Evolutionary conservation across 495 filamentous ascomycete genomes (phyloP).

Genomic region (Neurospora terricola): DNA sequence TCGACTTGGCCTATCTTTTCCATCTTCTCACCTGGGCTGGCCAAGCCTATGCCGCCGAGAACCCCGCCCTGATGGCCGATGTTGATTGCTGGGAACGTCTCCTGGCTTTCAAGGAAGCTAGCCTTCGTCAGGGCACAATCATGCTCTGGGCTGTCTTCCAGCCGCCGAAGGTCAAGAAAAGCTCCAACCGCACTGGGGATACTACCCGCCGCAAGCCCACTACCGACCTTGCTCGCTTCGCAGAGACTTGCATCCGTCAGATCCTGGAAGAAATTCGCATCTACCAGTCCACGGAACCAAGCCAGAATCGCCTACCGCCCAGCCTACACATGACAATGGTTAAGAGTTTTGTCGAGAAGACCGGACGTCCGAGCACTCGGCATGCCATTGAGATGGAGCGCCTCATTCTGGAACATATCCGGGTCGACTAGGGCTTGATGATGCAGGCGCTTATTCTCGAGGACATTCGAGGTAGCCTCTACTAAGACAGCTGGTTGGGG

Average conservation of each 20-base stretch:
- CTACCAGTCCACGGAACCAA: neutral
- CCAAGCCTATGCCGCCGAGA: conserved; percentile 1
- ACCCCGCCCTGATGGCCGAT: neutral
- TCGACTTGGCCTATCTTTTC: conserved; percentile 16
- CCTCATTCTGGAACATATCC: neutral
- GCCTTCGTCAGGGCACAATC: conserved; percentile 9
- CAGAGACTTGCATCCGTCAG: neutral
- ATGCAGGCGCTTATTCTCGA: neutral
- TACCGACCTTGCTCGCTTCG: neutral
- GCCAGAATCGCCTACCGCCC: neutral
- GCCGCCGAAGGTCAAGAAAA: neutral
- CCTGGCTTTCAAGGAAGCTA: conserved; percentile 11
- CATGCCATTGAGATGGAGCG: neutral
- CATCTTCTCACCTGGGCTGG: conserved; percentile 5
- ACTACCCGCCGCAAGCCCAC: neutral
- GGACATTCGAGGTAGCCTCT: neutral
- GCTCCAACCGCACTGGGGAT: neutral
- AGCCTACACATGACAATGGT: neutral
- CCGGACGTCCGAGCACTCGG: neutral
- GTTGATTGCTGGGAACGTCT: neutral
- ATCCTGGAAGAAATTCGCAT: neutral
- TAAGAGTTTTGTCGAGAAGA: neutral
- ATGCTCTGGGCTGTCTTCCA: conserved; percentile 9
- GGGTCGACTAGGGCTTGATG: neutral
- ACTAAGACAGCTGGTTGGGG: no score